These are phyloP conservation scores for Ilex aquifolium DNA, from an alignment of 257 asterid species.

Conservation along the genomic window DNA sequence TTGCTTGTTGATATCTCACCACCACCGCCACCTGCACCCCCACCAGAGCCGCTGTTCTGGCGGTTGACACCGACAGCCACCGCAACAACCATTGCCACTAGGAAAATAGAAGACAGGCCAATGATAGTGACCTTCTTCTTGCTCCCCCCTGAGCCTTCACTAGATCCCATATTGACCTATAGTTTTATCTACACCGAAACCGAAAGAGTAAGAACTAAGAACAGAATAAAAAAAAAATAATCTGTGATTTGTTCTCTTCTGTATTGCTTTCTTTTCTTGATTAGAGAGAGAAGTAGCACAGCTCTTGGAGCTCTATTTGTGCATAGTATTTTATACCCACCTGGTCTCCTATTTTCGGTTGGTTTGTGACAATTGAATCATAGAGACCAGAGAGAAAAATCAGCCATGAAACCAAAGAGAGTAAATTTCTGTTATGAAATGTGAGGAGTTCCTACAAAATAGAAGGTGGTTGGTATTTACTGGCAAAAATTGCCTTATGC, in stretches of 20 bases:
- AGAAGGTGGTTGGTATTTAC: too few species aligned
- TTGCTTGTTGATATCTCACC: constrained; percentile 18
- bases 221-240: too few species aligned
- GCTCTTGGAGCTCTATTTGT: constrained; percentile 9
- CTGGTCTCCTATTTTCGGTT: constrained; percentile 3
- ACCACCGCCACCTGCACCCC: neutral
- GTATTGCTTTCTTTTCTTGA: neutral
- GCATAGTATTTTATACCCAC: constrained; percentile 13
- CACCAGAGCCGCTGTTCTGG: constrained; percentile 5
- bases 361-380: too few species aligned
- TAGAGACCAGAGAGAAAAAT: too few species aligned
- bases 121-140: constrained; percentile 33
- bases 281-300: neutral
- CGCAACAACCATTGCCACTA: constrained; percentile 52
- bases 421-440: too few species aligned
- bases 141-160: neutral
- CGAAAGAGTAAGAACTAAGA: too few species aligned
- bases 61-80: constrained; percentile 21
- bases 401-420: too few species aligned
- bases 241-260: neutral
- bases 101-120: constrained; percentile 41
- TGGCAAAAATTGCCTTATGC: too few species aligned
- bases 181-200: neutral
- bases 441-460: too few species aligned
- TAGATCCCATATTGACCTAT: constrained; percentile 24